Percentiles rank a stretch among this genome's conserved stretches.
Conservation (phyloP, 2,329 filamentous ascomycete species). For the Talaromyces sp. region DNA sequence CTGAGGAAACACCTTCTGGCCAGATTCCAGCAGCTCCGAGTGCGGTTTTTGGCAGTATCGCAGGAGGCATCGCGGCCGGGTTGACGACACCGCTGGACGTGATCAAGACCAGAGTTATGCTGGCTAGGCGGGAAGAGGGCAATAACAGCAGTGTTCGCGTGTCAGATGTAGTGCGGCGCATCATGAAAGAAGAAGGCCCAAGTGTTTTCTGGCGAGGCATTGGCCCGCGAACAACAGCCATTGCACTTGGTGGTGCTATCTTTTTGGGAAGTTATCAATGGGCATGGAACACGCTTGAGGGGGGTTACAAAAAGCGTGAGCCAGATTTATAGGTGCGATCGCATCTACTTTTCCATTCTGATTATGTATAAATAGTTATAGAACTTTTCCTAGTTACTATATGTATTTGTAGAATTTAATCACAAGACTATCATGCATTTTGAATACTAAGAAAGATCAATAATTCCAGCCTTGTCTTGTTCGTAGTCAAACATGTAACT, state of each 20-base stretch:
- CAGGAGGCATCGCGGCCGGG: slow-evolving; percentile 79
- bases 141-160: slow-evolving; percentile 37
- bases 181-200: slow-evolving; percentile 48
- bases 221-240: slow-evolving; percentile 86
- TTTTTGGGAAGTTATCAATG: slow-evolving; percentile 93
- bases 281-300: slow-evolving; percentile 67
- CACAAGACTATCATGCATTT: not conserved
- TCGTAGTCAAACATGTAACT: not conserved
- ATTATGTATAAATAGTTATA: not conserved
- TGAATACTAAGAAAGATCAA: not conserved
- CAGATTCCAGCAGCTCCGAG: slow-evolving; percentile 68
- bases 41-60: slow-evolving; percentile 74
- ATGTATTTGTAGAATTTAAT: not conserved
- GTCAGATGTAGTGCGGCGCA: slow-evolving; percentile 53
- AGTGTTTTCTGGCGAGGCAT: slow-evolving; percentile 46
- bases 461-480: too few species aligned
- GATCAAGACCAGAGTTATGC: slow-evolving; percentile 93
- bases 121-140: slow-evolving; percentile 57
- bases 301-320: slow-evolving; percentile 16
- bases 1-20: slow-evolving; percentile 17
- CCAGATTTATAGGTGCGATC: not conserved
- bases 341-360: not conserved
- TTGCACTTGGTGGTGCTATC: slow-evolving; percentile 86
- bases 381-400: too few species aligned
- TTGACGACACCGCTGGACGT: slow-evolving; percentile 92